Conservation (phyloP, 2,329 filamentous ascomycete genomes). For the Talaromyces sp. region DNA sequence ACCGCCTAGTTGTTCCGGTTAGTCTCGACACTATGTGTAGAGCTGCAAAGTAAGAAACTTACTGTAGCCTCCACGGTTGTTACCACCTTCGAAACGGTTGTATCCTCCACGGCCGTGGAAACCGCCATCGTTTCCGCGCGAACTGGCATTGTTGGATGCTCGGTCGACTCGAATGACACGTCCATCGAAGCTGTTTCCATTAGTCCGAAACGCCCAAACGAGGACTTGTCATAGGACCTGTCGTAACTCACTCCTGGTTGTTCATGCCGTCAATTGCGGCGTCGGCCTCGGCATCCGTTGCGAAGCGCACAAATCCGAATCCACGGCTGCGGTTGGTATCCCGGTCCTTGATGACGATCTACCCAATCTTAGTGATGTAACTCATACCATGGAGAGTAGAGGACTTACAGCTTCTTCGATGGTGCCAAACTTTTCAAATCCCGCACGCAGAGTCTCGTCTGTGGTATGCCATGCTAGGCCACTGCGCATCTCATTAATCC, state of each 20-base stretch:
- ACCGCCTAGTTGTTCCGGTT: constrained; percentile 19
- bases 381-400: neutral
- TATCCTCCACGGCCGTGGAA: constrained; percentile 46
- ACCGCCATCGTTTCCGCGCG: constrained; percentile 49
- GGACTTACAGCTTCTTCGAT: constrained; percentile 91
- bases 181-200: constrained; percentile 72
- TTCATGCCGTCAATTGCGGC: constrained; percentile 44
- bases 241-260: constrained; percentile 63
- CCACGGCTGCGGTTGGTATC: constrained; percentile 95
- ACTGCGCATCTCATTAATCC: constrained; percentile 47
- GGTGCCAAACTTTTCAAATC: constrained; percentile 86
- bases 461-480: constrained; percentile 99
- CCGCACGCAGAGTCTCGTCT: constrained; percentile 77
- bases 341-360: constrained; percentile 97
- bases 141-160: constrained; percentile 73
- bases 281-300: constrained; percentile 44
- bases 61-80: constrained; percentile 34
- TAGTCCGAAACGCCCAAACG: constrained; percentile 20
- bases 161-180: constrained; percentile 94
- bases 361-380: constrained; percentile 6
- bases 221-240: neutral
- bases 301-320: constrained; percentile 93
- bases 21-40: constrained; percentile 9
- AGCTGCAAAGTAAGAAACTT: constrained; percentile 24
- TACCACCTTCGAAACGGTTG: constrained; percentile 38